phyloP scores from a whole-genome alignment of 2,329 filamentous ascomycete genomes.

The Fusarium sp. region DNA sequence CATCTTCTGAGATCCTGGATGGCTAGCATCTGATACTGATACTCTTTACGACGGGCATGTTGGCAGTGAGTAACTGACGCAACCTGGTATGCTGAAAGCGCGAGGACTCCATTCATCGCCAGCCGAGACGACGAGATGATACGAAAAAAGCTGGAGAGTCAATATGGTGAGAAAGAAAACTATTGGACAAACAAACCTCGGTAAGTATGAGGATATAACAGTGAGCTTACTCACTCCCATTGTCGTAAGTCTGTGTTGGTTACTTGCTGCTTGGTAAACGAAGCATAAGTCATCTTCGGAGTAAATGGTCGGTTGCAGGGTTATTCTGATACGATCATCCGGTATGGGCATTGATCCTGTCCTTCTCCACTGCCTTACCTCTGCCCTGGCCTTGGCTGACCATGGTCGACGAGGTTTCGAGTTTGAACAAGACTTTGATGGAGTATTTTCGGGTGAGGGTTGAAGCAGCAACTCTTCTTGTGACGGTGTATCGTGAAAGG shows the following conservation, averaged over 20 bases:
- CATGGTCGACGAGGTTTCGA: conserved; percentile 16
- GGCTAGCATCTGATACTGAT: conserved; percentile 31
- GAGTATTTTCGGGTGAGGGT: background rate
- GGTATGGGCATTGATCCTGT: conserved; percentile 30
- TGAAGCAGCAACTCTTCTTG: conserved; percentile 9
- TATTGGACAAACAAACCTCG: conserved; percentile 4
- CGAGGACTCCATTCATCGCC: conserved; percentile 28
- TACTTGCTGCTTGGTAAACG: conserved; percentile 27
- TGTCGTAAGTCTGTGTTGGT: conserved; percentile 19
- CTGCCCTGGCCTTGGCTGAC: conserved; percentile 32
- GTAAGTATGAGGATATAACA: conserved; percentile 21
- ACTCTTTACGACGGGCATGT: conserved; percentile 26
- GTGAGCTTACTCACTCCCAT: conserved; percentile 27
- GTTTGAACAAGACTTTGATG: background rate
- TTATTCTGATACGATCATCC: conserved; percentile 15
- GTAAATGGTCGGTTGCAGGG: conserved; percentile 24
- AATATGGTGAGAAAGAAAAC: background rate
- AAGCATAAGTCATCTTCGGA: conserved; percentile 32
- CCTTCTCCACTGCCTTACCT: conserved; percentile 33
- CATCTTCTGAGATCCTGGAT: conserved; percentile 23
- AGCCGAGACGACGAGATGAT: conserved; percentile 19
- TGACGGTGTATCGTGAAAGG: conserved; percentile 19
- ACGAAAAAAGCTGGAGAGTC: conserved; percentile 19
- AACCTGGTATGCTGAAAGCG: conserved; percentile 28
- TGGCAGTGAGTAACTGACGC: conserved; percentile 19